Conservation (phyloP, 1,139 yeast genomes). For the Wickerhamomyces sp. region DNA sequence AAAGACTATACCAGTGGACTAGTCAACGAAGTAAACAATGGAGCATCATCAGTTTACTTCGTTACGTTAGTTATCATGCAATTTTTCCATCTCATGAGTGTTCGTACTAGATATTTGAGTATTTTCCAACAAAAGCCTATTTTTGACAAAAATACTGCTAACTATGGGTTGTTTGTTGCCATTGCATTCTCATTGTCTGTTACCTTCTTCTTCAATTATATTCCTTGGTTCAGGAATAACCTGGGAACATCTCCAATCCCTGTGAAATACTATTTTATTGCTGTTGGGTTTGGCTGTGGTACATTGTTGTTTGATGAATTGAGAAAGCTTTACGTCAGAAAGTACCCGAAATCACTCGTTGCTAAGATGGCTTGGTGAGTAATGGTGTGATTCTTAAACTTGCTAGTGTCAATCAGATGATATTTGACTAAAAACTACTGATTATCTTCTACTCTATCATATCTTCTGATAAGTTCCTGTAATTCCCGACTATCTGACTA, state of each 20-base stretch:
- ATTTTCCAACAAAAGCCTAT: conserved; percentile 39
- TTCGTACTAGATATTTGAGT: conserved; percentile 41
- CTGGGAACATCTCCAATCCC: conserved; percentile 40
- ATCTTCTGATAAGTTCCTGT: too few relatives aligned
- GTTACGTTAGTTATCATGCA: conserved; percentile 47
- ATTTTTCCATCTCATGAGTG: conserved; percentile 42
- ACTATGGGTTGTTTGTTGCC: conserved; percentile 31
- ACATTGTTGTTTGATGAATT: conserved; percentile 39
- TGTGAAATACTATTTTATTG: conserved; percentile 44
- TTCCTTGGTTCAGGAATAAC: conserved; percentile 37
- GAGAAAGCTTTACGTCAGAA: conserved; percentile 37
- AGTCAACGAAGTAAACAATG: conserved; percentile 27
- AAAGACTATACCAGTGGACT: conserved; percentile 24
- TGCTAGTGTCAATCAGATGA: too few relatives aligned
- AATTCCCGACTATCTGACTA: too few relatives aligned
- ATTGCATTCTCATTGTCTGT: conserved; percentile 36
- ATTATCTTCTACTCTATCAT: too few relatives aligned
- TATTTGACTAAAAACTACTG: too few relatives aligned
- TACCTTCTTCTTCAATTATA: conserved; percentile 42
- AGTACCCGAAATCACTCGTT: conserved; percentile 33
- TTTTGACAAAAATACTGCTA: conserved; percentile 26
- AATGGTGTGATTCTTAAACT: too few relatives aligned
- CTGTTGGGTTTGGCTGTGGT: conserved; percentile 41
- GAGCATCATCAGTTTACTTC: conserved; percentile 45
- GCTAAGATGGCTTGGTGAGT: conserved; percentile 40